Percentiles rank a stretch among this genome's conserved stretches.
phyloP scores from a whole-genome alignment of 768 basidiomycete species.

The Suillus subalutaceus region DNA sequence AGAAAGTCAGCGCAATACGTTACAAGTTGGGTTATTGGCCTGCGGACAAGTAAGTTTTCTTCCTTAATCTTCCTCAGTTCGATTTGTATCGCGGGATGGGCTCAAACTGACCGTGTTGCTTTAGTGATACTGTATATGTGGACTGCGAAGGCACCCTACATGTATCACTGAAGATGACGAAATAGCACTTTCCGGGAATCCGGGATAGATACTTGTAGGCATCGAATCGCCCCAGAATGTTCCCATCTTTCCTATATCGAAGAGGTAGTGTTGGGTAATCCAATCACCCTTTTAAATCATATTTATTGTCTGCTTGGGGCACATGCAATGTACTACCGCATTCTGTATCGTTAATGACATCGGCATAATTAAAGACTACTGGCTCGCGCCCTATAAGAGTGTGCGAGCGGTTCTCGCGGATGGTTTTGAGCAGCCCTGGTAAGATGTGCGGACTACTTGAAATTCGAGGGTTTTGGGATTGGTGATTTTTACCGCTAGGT shows the following conservation, averaged over 20 bases:
- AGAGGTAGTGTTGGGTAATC: background rate
- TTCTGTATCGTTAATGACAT: background rate
- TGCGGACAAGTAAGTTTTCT: background rate
- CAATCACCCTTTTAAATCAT: background rate
- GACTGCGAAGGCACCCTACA: background rate
- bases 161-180: background rate
- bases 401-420: constrained; percentile 47
- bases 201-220: background rate
- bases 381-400: background rate
- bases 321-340: background rate
- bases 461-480: constrained; percentile 98
- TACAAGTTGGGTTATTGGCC: background rate
- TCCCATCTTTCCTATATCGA: background rate
- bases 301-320: background rate
- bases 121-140: background rate
- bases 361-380: background rate
- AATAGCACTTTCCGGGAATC: background rate
- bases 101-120: background rate
- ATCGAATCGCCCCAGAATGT: no score
- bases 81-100: background rate
- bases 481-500: constrained; percentile 84
- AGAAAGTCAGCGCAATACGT: background rate
- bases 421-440: constrained; percentile 93
- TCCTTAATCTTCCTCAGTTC: background rate
- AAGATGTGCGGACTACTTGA: constrained; percentile 96